Base-by-base conservation (phyloP, 768 basidiomycete species). In the Naganishia vaughanmartiniae region DNA sequence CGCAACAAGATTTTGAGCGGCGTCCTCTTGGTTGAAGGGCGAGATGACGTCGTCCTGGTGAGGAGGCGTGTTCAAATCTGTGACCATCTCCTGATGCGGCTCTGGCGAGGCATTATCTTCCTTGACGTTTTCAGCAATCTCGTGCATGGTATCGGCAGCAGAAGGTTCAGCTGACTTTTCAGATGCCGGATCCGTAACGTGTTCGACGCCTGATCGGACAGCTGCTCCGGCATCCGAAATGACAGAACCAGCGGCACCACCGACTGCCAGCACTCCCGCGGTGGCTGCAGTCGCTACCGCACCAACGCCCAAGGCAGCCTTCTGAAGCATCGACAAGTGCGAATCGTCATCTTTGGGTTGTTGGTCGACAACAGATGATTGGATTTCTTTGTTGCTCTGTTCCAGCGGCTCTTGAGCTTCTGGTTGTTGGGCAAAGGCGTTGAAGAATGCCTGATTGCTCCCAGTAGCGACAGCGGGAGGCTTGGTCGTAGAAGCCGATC, bases 181-280 rank as follows among this genome's bases (percentile, higher is more conserved):
- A 26, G 10, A 2, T 14, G 36, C 5, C 24, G 60, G 11, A 28
- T 65, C 76, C 0, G 72, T 71, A 1, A 76, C 73, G 26, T 70
- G 69, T 14, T 76, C 74, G 12, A 67, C 74, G 5, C 71, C 74
- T 4, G 74, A 66, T 4, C 73, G 73, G 21, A 73, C 76, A 28
- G 76, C 80, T 2, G 74, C 74, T 53, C 76, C 78, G 7, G 73
- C 74, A 33, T 74, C 76, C 17, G 73, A 58, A 19, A 74, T 65
- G 17, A 74, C 77, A 1, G 75, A 66, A 15, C 74, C 67, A 17
- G 48, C 30, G 19, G 58, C 33, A 12, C 42, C 48, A 7, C 67
- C 67, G 15, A 45, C 67, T 5, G 66, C 70, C 60, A 71, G n/a
- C 21, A 55, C 70, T 4, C 54, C 70, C n/a, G 70, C 69, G 17